Evolutionary conservation across 805 yeast species (phyloP), one percentile per base, ranked within the genome.

Genomic region (Grigorovia humatica): DNA sequence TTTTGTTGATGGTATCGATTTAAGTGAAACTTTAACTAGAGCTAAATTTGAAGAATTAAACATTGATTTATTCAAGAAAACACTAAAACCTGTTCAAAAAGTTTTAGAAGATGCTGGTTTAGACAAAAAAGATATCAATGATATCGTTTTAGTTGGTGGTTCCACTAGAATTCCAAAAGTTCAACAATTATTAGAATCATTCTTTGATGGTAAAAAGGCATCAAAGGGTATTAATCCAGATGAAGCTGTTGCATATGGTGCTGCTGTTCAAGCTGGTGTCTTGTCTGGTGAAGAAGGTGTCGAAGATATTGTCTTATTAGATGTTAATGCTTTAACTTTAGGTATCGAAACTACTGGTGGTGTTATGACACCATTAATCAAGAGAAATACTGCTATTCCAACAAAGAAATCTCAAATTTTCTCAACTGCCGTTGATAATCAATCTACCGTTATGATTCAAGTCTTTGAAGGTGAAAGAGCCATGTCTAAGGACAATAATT

Each of bases 181-280:
- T 62, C 98, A 90, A 77, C 85, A 87, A 74, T 79, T 91, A 65
- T 80, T 91, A 61, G 95, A 91, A 74, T 79, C 84, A 58, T 89
- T 74, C 80, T 91, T 91, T 69, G 82, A 85, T 66, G 96, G 96
- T 65, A 91, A 93, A 80, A 89, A 89, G 74, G 91, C 95, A 59
- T 88, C 96, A 61, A 91, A 90, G 81, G 91, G 96, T 65, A 91
- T 91, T 67, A 91, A 91, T 78, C 98, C 99, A 57, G 99, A 91
- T 76, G 99, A 91, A 79, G 99, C 99, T 70, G 98, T 91, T 67
- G 99, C 98, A 45, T 91, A 83, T 65, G 99, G 99, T 81, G 98
- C 98, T 55, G 97, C 99, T 57, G 97, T 91, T 57, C 99, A 91
- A 78, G 98, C 96, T 53, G 98, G 98, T 77, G 95, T 91, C 62